Evolutionary conservation across 441 rosid genomes (phyloP).

Genomic region (Gossypium trilobum): DNA sequence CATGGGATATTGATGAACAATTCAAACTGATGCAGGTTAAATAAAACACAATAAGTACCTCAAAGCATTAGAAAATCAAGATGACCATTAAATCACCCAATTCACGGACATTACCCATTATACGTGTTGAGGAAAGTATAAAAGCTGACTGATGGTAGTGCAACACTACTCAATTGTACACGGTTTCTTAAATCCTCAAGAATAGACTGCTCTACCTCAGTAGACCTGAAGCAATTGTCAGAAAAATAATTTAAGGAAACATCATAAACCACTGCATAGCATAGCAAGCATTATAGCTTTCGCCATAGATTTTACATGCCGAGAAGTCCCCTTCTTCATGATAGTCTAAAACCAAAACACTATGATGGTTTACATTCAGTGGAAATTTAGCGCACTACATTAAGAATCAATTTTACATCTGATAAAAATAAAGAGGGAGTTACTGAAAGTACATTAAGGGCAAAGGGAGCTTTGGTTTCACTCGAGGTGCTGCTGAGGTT

Average conservation of each 20-base stretch:
- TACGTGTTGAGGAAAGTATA: constrained; percentile 87
- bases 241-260: background rate
- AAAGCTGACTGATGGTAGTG: constrained; percentile 86
- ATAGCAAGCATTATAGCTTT: background rate
- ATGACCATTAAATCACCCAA: constrained; percentile 7
- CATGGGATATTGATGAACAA: constrained; percentile 83
- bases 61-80: constrained; percentile 4
- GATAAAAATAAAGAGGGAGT: constrained; percentile 20
- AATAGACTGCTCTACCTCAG: constrained; percentile 80
- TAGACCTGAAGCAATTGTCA: constrained; percentile 41
- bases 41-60: constrained; percentile 8
- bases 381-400: background rate
- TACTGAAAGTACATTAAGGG: constrained; percentile 65
- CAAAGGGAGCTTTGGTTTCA: constrained; percentile 86
- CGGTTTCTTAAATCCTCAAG: constrained; percentile 92
- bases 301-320: background rate
- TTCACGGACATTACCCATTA: constrained; percentile 50
- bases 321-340: background rate
- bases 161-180: constrained; percentile 73
- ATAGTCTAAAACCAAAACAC: too few species aligned
- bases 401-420: constrained; percentile 4
- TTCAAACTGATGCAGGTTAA: constrained; percentile 42
- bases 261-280: background rate
- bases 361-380: background rate
- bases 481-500: constrained; percentile 55